Conservation (phyloP, 1,139 yeast genomes). For the Diutina ranongensis region DNA sequence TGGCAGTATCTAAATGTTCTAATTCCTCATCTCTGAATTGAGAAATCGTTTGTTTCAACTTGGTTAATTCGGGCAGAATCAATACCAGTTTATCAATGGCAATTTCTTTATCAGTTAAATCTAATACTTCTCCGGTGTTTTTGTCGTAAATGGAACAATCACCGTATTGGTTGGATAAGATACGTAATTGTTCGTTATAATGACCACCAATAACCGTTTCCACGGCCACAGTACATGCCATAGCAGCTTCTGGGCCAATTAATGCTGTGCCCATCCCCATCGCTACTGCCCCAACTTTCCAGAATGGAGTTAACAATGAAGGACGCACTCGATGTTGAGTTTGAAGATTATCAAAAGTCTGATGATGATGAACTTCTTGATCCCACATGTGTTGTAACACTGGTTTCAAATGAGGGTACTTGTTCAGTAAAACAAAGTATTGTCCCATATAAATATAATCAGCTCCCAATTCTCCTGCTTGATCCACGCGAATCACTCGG, state of each 20-base stretch:
- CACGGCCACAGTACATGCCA: conserved; percentile 99
- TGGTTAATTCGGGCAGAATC: conserved; percentile 42
- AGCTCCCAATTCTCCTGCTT: conserved; percentile 98
- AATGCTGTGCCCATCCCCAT: conserved; percentile 84
- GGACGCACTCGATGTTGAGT: conserved; percentile 77
- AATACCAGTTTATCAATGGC: conserved; percentile 13
- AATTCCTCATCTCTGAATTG: conserved; percentile 89
- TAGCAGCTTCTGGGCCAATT: conserved; percentile 89
- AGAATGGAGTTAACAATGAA: conserved; percentile 76
- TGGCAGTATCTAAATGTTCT: conserved; percentile 91
- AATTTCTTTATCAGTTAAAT: conserved; percentile 15
- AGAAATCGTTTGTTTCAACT: conserved; percentile 52
- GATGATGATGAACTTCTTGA: conserved; percentile 85
- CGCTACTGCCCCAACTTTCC: conserved; percentile 86
- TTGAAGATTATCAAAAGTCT: conserved; percentile 72
- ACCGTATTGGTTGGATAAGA: conserved; percentile 49
- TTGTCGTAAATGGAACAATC: conserved; percentile 35
- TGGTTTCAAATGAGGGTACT: conserved; percentile 59
- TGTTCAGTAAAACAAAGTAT: conserved; percentile 59
- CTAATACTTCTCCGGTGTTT: conserved; percentile 22
- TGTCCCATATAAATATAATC: conserved; percentile 90
- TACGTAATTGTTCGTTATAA: conserved; percentile 81
- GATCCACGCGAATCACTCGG: conserved; percentile 80
- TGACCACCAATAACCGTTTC: conserved; percentile 98
- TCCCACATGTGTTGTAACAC: conserved; percentile 95